Evolutionary conservation across 305 asterid genomes (phyloP).

Genomic region (Salvia sclarea): DNA sequence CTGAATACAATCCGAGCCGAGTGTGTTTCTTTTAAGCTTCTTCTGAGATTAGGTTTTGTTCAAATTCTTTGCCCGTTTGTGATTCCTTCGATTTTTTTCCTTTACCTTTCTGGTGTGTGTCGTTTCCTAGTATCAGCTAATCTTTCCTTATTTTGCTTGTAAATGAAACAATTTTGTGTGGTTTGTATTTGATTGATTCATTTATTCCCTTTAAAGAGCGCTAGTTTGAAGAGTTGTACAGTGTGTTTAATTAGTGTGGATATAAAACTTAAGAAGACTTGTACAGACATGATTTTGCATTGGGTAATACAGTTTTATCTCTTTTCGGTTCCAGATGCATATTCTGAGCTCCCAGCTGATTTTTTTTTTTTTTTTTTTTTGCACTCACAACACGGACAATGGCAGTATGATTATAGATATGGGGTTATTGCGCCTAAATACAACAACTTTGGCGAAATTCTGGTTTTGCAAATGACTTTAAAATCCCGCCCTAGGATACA

Average conservation of each 20-base stretch:
- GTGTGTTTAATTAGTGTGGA: conserved; percentile 22
- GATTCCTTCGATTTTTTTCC: conserved; percentile 18
- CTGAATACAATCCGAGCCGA: conserved; percentile 41
- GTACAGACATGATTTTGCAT: background rate
- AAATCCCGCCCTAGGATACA: too few species aligned
- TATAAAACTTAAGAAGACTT: background rate
- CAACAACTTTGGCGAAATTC: too few species aligned
- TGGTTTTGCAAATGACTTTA: too few species aligned
- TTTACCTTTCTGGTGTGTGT: conserved; percentile 36
- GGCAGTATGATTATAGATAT: too few species aligned
- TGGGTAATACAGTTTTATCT: background rate
- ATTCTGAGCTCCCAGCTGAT: too few species aligned
- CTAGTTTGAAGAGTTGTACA: conserved; percentile 36
- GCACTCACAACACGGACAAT: too few species aligned
- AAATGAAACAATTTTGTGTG: conserved; percentile 37
- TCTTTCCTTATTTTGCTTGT: conserved; percentile 25
- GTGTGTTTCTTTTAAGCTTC: conserved; percentile 30
- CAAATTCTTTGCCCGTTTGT: conserved; percentile 5
- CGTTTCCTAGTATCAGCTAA: conserved; percentile 24
- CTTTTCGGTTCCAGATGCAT: background rate
- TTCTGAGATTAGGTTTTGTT: conserved; percentile 23
- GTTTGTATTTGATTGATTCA: conserved; percentile 33
- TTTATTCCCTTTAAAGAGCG: conserved; percentile 28
- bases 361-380: too few species aligned
- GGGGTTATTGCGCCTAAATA: too few species aligned